A percentile compares a stretch with the other conserved stretches of the same genome.
These are phyloP conservation scores for Venturia oleaginea DNA, from an alignment of 2,329 filamentous ascomycete genomes.

Conservation along the genomic window DNA sequence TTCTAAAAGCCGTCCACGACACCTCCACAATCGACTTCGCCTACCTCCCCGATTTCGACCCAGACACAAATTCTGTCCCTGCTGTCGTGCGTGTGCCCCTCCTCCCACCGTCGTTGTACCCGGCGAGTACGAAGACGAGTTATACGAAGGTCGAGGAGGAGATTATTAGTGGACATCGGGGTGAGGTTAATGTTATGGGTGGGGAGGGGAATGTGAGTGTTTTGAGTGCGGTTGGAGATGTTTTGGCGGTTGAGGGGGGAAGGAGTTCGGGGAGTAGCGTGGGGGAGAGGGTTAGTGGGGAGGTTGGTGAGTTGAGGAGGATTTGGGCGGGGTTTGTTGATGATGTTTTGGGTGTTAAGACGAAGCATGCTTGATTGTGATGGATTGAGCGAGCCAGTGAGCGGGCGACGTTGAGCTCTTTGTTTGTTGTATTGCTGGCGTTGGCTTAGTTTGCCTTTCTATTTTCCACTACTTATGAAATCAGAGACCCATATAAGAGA, in stretches of 20 bases:
- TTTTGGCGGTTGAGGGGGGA: constrained; percentile 40
- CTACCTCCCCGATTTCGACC: constrained; percentile 46
- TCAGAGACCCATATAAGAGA: background rate
- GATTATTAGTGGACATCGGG: constrained; percentile 46
- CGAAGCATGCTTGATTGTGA: constrained; percentile 17
- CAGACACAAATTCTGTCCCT: constrained; percentile 29
- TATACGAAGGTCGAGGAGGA: constrained; percentile 10
- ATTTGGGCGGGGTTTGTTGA: constrained; percentile 42
- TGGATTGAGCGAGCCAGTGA: background rate
- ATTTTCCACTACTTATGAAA: background rate
- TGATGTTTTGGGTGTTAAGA: constrained; percentile 37
- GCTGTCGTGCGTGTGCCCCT: constrained; percentile 37
- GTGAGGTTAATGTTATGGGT: constrained; percentile 47
- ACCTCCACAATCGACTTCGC: constrained; percentile 54
- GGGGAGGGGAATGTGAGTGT: constrained; percentile 41
- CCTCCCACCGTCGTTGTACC: constrained; percentile 32
- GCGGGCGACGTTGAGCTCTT: background rate
- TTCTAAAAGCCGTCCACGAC: constrained; percentile 48
- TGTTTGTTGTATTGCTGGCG: background rate
- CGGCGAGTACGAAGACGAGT: constrained; percentile 15
- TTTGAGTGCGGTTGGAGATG: constrained; percentile 51
- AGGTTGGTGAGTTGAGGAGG: constrained; percentile 34
- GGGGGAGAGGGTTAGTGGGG: constrained; percentile 31
- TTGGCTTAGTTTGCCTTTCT: background rate
- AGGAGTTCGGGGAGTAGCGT: constrained; percentile 22